phyloP scores from a whole-genome alignment of 371 early-diverging fungal genomes.

The Umbelopsis sp. region DNA sequence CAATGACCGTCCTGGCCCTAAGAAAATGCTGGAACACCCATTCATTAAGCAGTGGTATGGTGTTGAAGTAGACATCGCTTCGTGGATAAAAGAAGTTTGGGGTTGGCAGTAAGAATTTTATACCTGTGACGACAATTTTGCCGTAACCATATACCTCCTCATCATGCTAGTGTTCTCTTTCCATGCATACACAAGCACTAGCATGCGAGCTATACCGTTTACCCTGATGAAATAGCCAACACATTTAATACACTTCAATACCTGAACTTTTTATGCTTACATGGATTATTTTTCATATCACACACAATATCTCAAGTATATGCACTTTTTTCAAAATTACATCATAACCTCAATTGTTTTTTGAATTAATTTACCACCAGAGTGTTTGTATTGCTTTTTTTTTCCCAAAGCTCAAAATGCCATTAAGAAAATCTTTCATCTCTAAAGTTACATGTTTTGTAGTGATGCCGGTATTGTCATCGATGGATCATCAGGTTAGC shows the following conservation, averaged over 20 bases:
- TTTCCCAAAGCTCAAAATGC: too few species aligned
- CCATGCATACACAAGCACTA: not conserved
- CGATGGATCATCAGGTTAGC: not conserved
- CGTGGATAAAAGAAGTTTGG: conserved; percentile 62
- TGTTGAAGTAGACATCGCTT: conserved; percentile 37
- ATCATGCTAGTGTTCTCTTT: not conserved
- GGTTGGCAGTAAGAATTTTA: conserved; percentile 35
- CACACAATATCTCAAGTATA: too few species aligned
- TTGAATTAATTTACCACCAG: not conserved
- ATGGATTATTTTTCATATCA: too few species aligned
- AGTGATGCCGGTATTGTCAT: not conserved
- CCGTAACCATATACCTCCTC: conserved; percentile 8
- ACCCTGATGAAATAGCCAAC: not conserved
- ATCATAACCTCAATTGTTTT: too few species aligned
- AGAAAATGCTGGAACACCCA: conserved; percentile 66
- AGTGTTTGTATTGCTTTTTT: not conserved
- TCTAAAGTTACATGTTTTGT: not conserved
- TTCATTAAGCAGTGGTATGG: conserved; percentile 56
- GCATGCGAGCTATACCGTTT: not conserved
- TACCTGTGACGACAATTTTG: not conserved
- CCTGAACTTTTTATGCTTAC: not conserved
- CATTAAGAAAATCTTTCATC: not conserved
- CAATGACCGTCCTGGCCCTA: conserved; percentile 72
- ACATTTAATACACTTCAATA: not conserved
- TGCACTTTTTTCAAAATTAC: too few species aligned